A percentile compares a stretch with the other conserved stretches of the same genome.
Evolutionary conservation across 2,329 filamentous ascomycete genomes (phyloP).

Genomic region (Septoria petroselini): DNA sequence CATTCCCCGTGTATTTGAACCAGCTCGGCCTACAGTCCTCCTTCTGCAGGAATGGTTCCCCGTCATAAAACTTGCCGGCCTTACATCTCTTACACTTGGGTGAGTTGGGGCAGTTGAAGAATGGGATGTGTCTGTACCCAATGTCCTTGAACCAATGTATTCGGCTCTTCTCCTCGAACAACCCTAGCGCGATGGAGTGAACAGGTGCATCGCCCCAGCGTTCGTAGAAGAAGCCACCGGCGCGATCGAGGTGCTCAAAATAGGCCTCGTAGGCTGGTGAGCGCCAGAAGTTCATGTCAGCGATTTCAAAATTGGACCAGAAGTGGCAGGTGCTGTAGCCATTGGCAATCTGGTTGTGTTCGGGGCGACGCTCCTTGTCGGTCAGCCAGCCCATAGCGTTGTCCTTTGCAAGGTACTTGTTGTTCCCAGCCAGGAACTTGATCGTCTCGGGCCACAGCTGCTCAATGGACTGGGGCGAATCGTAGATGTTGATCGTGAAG

Average conservation of each 20-base stretch:
- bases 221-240: slow-evolving; percentile 98
- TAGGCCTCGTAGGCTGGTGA: slow-evolving; percentile 90
- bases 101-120: slow-evolving; percentile 97
- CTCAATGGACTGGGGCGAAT: slow-evolving; percentile 80
- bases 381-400: slow-evolving; percentile 86
- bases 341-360: slow-evolving; percentile 75
- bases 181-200: slow-evolving; percentile 84
- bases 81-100: slow-evolving; percentile 87
- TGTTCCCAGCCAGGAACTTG: slow-evolving; percentile 77
- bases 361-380: slow-evolving; percentile 71
- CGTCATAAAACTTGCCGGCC: slow-evolving; percentile 84
- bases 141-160: slow-evolving; percentile 98
- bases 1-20: slow-evolving; percentile 86
- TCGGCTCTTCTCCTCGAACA: slow-evolving; percentile 87
- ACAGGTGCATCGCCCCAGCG: slow-evolving; percentile 97
- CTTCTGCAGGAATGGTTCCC: slow-evolving; percentile 76
- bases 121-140: slow-evolving; percentile 96
- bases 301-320: slow-evolving; percentile 99
- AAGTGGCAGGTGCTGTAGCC: slow-evolving; percentile 98
- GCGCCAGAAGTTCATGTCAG: slow-evolving; percentile 87
- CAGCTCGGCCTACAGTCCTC: slow-evolving; percentile 95
- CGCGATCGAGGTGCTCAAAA: slow-evolving; percentile 89
- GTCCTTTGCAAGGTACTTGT: slow-evolving; percentile 74
- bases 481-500: slow-evolving; percentile 97
- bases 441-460: slow-evolving; percentile 93